A percentile compares a stretch with the other conserved stretches of the same genome.
phyloP scores from a whole-genome alignment of 2,329 filamentous ascomycete genomes.

The Aspergillus pseudoterreus region DNA sequence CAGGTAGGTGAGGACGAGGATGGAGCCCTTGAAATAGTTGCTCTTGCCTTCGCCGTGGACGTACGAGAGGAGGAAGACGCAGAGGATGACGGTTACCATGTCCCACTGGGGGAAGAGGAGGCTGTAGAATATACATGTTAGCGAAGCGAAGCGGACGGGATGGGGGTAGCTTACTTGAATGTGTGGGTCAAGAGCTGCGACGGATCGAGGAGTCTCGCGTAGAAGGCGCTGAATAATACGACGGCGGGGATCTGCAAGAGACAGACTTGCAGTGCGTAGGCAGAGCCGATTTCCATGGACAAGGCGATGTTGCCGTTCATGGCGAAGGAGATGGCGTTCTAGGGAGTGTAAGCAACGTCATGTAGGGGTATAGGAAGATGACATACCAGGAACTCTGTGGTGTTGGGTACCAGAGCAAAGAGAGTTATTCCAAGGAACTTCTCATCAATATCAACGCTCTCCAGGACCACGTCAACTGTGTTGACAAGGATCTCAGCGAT shows the following conservation, averaged over 20 bases:
- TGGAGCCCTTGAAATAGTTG: constrained; percentile 99
- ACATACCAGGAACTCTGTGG: constrained; percentile 89
- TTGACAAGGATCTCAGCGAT: constrained; percentile 97
- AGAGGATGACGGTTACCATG: constrained; percentile 93
- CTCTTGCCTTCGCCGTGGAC: constrained; percentile 99
- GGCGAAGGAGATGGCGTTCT: constrained; percentile 98
- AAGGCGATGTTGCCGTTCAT: constrained; percentile 99
- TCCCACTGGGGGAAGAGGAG: constrained; percentile 99
- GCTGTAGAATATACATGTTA: constrained; percentile 34
- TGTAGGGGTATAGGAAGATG: neutral
- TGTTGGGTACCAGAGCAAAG: constrained; percentile 95
- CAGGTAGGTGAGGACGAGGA: constrained; percentile 85
- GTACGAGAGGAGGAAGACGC: constrained; percentile 93
- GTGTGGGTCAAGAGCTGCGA: constrained; percentile 49
- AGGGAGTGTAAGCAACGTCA: constrained; percentile 8
- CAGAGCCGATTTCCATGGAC: constrained; percentile 98
- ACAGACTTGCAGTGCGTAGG: constrained; percentile 94
- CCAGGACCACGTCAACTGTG: constrained; percentile 92
- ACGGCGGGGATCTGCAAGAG: constrained; percentile 89
- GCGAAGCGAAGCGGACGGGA: neutral
- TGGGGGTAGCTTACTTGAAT: constrained; percentile 46
- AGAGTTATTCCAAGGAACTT: constrained; percentile 97
- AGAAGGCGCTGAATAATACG: constrained; percentile 83
- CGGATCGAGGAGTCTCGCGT: constrained; percentile 56
- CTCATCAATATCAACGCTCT: constrained; percentile 87